Evolutionary conservation across 306 rosid species (phyloP).

Genomic region (Prunus salicina): DNA sequence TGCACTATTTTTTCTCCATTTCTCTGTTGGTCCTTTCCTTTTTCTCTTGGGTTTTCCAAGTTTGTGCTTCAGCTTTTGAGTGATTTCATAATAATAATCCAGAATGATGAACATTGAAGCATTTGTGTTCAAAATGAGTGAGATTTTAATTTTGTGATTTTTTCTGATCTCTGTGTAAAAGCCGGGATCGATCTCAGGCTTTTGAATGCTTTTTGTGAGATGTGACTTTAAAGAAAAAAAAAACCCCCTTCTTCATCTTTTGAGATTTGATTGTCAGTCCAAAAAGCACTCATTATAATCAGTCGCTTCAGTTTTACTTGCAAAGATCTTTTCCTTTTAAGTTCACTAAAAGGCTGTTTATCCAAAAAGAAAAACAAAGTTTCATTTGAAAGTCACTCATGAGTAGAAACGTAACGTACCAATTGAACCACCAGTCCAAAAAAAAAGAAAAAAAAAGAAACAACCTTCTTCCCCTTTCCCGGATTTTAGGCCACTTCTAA

Average conservation of each 20-base stretch:
- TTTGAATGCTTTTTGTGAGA: neutral
- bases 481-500: neutral
- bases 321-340: neutral
- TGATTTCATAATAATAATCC: neutral
- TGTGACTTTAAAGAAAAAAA: neutral
- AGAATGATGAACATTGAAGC: neutral
- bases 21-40: neutral
- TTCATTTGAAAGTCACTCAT: conserved; percentile 1
- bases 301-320: no score
- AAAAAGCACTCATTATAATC: neutral
- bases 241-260: neutral
- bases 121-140: neutral
- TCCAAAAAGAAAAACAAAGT: neutral
- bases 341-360: neutral
- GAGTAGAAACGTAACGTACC: neutral
- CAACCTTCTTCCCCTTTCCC: neutral
- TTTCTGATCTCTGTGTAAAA: neutral
- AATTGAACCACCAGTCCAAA: neutral
- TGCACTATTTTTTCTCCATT: neutral
- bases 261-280: conserved; percentile 5
- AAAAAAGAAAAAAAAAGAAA: no score
- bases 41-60: neutral
- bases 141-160: neutral
- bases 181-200: neutral
- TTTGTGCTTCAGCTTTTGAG: neutral